Conservation (phyloP, 805 yeast genomes). For the Spathaspora gorwiae region DNA sequence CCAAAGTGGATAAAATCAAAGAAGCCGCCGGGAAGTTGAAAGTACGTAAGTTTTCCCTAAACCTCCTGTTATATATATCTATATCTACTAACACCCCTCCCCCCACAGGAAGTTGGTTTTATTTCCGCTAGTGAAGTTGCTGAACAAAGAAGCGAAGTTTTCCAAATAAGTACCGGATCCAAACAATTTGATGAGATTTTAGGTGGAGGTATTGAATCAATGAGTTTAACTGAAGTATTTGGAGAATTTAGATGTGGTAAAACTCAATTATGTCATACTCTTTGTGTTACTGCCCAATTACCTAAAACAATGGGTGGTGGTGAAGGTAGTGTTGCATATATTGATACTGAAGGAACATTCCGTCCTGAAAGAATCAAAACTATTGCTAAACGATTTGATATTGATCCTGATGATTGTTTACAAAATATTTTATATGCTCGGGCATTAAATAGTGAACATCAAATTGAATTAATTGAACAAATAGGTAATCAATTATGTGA, state of each 20-base stretch:
- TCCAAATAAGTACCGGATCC: slow-evolving; percentile 11
- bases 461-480: slow-evolving; percentile 12
- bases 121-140: slow-evolving; percentile 12
- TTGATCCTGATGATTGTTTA: slow-evolving; percentile 12
- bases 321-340: slow-evolving; percentile 15
- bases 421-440: slow-evolving; percentile 15
- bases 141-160: slow-evolving; percentile 10
- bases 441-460: slow-evolving; percentile 15
- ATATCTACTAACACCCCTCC: background rate
- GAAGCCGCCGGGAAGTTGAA: slow-evolving; percentile 13
- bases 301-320: slow-evolving; percentile 14
- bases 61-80: too few relatives aligned
- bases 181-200: slow-evolving; percentile 13
- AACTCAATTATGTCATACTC: slow-evolving; percentile 14
- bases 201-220: slow-evolving; percentile 14
- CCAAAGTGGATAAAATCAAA: slow-evolving; percentile 13
- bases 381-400: slow-evolving; percentile 13
- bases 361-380: slow-evolving; percentile 14
- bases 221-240: slow-evolving; percentile 15
- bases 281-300: slow-evolving; percentile 14
- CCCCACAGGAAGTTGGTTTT: slow-evolving; percentile 10
- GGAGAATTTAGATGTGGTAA: slow-evolving; percentile 17
- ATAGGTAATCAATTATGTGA: slow-evolving; percentile 11
- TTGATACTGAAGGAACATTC: slow-evolving; percentile 16
- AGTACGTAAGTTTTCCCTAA: slow-evolving; percentile 7